Evolutionary conservation across 805 yeast genomes (phyloP), one percentile per base, ranked within the genome.

Genomic region (Torulaspora franciscae): DNA sequence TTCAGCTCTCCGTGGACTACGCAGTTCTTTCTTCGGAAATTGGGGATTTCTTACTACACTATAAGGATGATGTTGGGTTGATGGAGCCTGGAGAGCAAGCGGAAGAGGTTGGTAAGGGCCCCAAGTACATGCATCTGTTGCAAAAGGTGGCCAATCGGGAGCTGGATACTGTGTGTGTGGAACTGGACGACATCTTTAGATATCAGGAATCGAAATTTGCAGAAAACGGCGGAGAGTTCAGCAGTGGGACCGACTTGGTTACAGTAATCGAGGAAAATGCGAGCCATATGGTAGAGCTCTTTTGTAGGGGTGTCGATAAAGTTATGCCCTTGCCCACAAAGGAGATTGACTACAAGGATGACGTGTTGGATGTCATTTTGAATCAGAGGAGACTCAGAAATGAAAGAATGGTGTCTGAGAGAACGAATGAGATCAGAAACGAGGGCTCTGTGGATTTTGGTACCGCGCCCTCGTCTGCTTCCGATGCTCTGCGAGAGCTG

Each of bases 321-420:
- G 64, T 87, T 46, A 76, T 91, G 78, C 99, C 99, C 0, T 45
- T 55, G 36, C 91, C 98, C n/a, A 83, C 93, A 1, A 79, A 75
- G 40, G 90, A 85, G 48, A 73, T 91, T 42, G 70, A 81, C 36
- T 86, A 84, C 62, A 80, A 81, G 54, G 96, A 88, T 63, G 95
- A 87, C 55, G 98, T 93, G 9, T 70, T 93, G 51, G 99, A 93
- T 61, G 95, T 93, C 47, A 87, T 93, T 45, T 72, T 90, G 53
- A 90, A 87, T 60, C 98, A 93, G 70, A 78, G 99, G 64, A 80
- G 76, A 57, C 76, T 87, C 62, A 77, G 96, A 61, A 91, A 91
- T 64, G 79, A 78, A 54, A 77, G 91, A 49, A 71, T 81, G 28
- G 78, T 79, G 45, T 80, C 78, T 50, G 93, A 85, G 56, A 74